phyloP scores from a whole-genome alignment of 2,329 filamentous ascomycete genomes.

The Diaporthe capsici region DNA sequence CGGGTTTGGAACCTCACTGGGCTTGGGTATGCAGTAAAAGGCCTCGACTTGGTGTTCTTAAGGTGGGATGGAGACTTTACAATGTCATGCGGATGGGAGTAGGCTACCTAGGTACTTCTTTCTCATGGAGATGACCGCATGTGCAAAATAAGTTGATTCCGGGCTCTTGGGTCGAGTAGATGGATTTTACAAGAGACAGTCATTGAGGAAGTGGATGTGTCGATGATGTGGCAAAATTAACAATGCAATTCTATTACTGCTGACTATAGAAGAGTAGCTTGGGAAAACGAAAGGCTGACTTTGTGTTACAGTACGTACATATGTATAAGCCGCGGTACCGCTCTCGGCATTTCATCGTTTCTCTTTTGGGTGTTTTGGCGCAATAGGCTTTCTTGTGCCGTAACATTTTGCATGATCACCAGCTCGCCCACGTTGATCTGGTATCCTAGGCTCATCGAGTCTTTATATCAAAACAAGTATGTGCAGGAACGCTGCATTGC shows the following conservation, averaged over 20 bases:
- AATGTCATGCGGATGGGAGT: no score
- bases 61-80: background rate
- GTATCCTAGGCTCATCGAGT: background rate
- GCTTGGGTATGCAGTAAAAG: background rate
- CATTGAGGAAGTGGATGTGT: no score
- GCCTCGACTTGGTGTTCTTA: background rate
- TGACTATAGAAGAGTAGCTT: background rate
- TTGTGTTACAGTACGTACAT: no score
- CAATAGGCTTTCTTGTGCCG: no score
- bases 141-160: background rate
- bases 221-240: background rate
- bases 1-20: background rate
- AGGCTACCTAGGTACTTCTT: background rate
- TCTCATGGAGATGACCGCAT: background rate
- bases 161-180: background rate
- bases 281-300: rapidly evolving
- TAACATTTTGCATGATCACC: no score
- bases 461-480: background rate
- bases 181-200: background rate
- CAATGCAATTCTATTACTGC: background rate
- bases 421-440: background rate
- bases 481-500: background rate
- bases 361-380: no score
- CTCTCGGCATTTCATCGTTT: no score
- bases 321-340: no score